These are phyloP conservation scores for Diaporthe eres DNA, from an alignment of 2,329 filamentous ascomycete species.

Conservation along the genomic window DNA sequence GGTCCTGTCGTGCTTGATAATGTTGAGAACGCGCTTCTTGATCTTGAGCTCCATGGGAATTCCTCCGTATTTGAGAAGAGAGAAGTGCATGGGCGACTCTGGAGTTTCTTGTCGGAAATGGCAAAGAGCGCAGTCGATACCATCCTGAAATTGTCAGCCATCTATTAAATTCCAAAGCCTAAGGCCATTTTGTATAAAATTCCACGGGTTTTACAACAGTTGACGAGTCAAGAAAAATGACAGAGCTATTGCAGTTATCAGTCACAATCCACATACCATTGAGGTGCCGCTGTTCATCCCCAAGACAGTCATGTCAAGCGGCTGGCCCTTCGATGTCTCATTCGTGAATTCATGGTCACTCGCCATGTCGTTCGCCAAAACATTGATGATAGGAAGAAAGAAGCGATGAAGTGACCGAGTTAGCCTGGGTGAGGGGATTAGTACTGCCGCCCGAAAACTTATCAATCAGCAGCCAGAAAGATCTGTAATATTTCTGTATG, in stretches of 20 bases:
- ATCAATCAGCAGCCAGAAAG: background rate
- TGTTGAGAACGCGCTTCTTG: background rate
- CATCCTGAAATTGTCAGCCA: background rate
- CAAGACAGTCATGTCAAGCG: background rate
- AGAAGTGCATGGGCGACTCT: background rate
- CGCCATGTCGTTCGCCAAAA: background rate
- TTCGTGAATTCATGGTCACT: background rate
- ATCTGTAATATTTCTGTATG: background rate
- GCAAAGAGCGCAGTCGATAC: background rate
- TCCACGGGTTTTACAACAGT: background rate
- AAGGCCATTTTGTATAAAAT: too few relatives aligned
- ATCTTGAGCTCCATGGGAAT: background rate
- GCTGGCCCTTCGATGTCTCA: background rate
- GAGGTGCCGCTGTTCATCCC: constrained; percentile 3
- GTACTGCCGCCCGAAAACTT: background rate
- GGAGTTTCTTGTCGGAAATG: background rate
- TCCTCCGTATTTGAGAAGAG: background rate
- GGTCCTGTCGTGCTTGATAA: constrained; percentile 1
- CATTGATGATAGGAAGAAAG: background rate
- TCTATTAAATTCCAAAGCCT: background rate
- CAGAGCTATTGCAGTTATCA: background rate
- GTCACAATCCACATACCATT: background rate
- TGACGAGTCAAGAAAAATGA: background rate
- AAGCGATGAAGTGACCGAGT: background rate
- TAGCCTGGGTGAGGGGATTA: background rate